phyloP scores from a whole-genome alignment of 306 rosid genomes.

The Calophaca sinica region DNA sequence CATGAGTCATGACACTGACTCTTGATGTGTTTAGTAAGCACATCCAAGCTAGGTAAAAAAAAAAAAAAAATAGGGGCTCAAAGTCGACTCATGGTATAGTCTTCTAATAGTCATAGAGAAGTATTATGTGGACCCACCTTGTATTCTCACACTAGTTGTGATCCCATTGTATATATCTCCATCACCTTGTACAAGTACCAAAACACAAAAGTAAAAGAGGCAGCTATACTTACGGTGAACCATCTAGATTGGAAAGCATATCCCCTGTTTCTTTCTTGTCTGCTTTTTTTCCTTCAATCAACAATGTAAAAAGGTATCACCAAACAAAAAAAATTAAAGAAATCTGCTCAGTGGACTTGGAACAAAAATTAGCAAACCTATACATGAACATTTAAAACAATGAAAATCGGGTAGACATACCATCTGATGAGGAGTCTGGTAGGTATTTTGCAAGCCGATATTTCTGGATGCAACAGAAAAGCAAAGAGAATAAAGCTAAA shows the following conservation, averaged over 20 bases:
- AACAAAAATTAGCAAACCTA: too few relatives aligned
- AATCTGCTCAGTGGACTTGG: too few relatives aligned
- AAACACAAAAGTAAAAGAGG: slow-evolving; percentile 10
- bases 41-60: too few relatives aligned
- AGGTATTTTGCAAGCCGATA: slow-evolving; percentile 88
- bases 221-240: slow-evolving; percentile 76
- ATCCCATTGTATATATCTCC: too few relatives aligned
- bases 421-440: slow-evolving; percentile 75
- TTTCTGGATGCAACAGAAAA: slow-evolving; percentile 65
- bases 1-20: too few relatives aligned
- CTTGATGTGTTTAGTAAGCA: too few relatives aligned
- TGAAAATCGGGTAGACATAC: slow-evolving; percentile 56
- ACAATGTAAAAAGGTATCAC: slow-evolving; percentile 46
- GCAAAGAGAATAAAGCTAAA: background rate
- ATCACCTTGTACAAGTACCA: slow-evolving; percentile 23
- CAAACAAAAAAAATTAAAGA: too few relatives aligned
- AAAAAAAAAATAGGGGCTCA: too few relatives aligned
- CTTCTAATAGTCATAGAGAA: too few relatives aligned
- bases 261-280: slow-evolving; percentile 85
- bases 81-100: too few relatives aligned
- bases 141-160: too few relatives aligned
- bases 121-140: too few relatives aligned
- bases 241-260: slow-evolving; percentile 66
- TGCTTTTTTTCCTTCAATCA: slow-evolving; percentile 65
- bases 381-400: slow-evolving; percentile 33